A percentile compares a stretch with the other conserved stretches of the same genome.
Conservation (phyloP, 495 filamentous ascomycete genomes). For the Astrocystis sublimbata region DNA sequence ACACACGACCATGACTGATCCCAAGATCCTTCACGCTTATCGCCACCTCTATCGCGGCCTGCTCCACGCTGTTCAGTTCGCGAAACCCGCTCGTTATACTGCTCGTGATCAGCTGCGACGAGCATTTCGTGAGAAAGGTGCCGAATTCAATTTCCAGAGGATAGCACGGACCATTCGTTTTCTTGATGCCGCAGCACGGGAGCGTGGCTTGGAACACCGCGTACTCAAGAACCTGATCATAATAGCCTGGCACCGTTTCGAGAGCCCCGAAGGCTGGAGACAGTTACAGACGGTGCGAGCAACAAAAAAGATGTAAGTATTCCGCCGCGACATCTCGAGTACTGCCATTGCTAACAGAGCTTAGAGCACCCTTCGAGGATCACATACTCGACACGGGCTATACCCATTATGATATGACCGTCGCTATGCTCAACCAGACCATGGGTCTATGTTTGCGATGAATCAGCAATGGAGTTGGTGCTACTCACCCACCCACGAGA, state of each 20-base stretch:
- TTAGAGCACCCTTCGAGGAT: neutral
- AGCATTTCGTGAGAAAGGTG: constrained; percentile 65
- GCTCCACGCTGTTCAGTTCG: constrained; percentile 78
- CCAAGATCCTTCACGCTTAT: constrained; percentile 70
- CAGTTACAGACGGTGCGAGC: neutral
- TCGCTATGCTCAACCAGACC: constrained; percentile 71
- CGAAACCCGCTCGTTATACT: constrained; percentile 71
- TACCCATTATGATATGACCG: constrained; percentile 63
- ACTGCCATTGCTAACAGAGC: neutral
- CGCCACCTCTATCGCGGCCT: constrained; percentile 71
- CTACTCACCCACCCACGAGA: constrained; percentile 10
- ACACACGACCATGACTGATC: constrained; percentile 28
- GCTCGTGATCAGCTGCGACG: constrained; percentile 63
- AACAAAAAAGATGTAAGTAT: constrained; percentile 5
- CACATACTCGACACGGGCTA: constrained; percentile 35
- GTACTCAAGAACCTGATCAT: constrained; percentile 75
- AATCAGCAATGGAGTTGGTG: constrained; percentile 19
- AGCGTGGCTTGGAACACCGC: constrained; percentile 73
- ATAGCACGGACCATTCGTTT: constrained; percentile 78
- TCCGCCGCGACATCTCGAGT: neutral
- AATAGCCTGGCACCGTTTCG: constrained; percentile 26
- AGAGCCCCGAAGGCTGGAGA: neutral
- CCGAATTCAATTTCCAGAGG: constrained; percentile 58
- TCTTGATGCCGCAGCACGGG: constrained; percentile 64
- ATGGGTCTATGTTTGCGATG: constrained; percentile 68